Evolutionary conservation across 1,284 basidiomycete genomes (phyloP).

Genomic region (Microbotryum saponariae): DNA sequence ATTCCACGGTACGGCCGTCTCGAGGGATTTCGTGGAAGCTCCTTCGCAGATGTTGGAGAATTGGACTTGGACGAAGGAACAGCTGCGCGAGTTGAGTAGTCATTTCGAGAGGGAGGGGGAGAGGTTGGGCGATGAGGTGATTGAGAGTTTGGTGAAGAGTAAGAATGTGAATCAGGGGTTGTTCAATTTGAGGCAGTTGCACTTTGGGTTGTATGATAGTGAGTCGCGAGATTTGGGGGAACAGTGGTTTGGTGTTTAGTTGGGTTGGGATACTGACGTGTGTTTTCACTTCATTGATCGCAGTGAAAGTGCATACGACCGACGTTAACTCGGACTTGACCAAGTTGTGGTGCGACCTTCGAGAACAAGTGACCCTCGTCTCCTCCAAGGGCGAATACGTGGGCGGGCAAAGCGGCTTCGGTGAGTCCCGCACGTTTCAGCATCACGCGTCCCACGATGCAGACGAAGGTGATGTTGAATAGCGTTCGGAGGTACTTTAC

Average conservation of each 20-base stretch:
- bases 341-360: conserved; percentile 60
- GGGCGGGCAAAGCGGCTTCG: conserved; percentile 63
- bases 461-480: too few species aligned
- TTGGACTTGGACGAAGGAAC: conserved; percentile 58
- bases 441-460: too few species aligned
- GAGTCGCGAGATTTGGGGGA: conserved; percentile 26
- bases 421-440: conserved; percentile 18
- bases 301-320: conserved; percentile 46
- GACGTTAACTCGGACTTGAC: conserved; percentile 53
- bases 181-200: conserved; percentile 69
- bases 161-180: conserved; percentile 72
- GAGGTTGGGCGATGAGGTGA: conserved; percentile 63
- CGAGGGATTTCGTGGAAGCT: conserved; percentile 61
- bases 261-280: background rate
- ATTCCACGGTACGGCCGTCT: conserved; percentile 65
- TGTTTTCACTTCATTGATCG: conserved; percentile 5
- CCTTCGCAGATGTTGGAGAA: conserved; percentile 86
- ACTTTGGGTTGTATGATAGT: conserved; percentile 70
- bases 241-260: too few species aligned
- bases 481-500: background rate
- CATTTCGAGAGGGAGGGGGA: conserved; percentile 62
- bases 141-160: conserved; percentile 68
- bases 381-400: conserved; percentile 51
- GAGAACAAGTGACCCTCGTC: conserved; percentile 59
- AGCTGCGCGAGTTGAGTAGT: conserved; percentile 64